Percentiles rank a stretch among this genome's conserved stretches.
Conservation (phyloP, 139 green algal genomes). For the Chlamydomonas sp. region DNA sequence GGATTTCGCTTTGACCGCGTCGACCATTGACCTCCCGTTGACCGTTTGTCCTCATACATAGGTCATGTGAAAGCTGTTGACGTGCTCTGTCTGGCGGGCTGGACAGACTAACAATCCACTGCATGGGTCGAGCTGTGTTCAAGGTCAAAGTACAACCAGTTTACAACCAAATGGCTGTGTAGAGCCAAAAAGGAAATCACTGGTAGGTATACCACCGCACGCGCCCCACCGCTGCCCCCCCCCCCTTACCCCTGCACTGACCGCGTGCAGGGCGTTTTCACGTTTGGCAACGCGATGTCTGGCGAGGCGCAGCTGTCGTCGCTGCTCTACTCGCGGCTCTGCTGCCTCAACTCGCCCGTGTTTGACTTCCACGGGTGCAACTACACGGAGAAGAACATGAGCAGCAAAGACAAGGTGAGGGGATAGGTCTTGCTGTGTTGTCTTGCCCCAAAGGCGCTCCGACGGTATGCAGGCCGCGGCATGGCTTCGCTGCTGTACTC, state of each 20-base stretch:
- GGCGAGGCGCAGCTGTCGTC: slow-evolving; percentile 26
- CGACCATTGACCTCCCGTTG: no score
- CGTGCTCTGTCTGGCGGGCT: no score
- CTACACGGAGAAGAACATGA: slow-evolving; percentile 58
- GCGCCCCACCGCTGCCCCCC: neutral
- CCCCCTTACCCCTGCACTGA: neutral
- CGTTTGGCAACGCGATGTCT: slow-evolving; percentile 45
- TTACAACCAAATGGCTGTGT: no score
- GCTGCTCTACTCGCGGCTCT: slow-evolving; percentile 26
- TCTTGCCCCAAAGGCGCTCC: neutral
- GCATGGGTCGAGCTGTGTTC: no score
- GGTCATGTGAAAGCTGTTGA: no score
- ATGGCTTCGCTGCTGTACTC: slow-evolving; percentile 24
- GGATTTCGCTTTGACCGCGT: no score
- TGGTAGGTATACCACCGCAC: neutral
- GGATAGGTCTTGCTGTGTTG: no score
- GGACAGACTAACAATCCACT: no score
- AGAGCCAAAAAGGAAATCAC: no score
- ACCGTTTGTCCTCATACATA: no score
- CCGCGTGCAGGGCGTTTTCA: slow-evolving; percentile 38
- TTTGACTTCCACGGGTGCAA: slow-evolving; percentile 39
- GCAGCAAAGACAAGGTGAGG: slow-evolving; percentile 8
- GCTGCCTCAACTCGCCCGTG: neutral
- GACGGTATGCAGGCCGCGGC: neutral
- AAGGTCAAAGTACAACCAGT: no score